A percentile compares a stretch with the other conserved stretches of the same genome.
Evolutionary conservation across 108 stramenopile species (phyloP).

Genomic region (Bacterosira constricta): DNA sequence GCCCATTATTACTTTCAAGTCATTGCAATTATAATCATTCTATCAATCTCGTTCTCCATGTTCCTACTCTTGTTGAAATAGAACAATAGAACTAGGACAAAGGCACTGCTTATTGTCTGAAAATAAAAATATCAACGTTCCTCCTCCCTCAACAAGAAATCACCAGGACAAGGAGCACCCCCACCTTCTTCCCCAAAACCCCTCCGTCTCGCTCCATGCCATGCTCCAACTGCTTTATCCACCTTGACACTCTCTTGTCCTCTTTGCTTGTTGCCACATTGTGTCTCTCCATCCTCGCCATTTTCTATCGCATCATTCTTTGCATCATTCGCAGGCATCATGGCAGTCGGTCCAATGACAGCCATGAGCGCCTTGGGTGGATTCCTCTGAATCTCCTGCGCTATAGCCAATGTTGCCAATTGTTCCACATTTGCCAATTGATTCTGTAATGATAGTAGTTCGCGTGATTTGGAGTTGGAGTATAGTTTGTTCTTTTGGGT

Average conservation of each 20-base stretch:
- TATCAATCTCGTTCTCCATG: too few relatives aligned
- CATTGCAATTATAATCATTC: too few relatives aligned
- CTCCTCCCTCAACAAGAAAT: conserved; percentile 74
- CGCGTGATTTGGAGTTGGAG: conserved; percentile 9
- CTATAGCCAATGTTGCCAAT: conserved; percentile 65
- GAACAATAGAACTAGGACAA: too few relatives aligned
- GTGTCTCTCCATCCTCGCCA: neutral
- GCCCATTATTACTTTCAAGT: too few relatives aligned
- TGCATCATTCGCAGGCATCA: neutral
- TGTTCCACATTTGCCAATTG: conserved; percentile 62
- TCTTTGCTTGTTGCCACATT: neutral
- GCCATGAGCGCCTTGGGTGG: conserved; percentile 90
- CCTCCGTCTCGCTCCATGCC: conserved; percentile 64
- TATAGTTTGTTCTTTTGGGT: conserved; percentile 40
- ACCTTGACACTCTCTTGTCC: conserved; percentile 25
- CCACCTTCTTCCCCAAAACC: conserved; percentile 76
- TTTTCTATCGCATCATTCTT: neutral
- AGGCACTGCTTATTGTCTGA: too few relatives aligned
- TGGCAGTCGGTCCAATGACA: conserved; percentile 60
- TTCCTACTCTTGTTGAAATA: too few relatives aligned
- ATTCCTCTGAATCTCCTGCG: conserved; percentile 63
- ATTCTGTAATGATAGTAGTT: conserved; percentile 45
- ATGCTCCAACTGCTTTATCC: conserved; percentile 50
- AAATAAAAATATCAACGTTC: conserved; percentile 35
- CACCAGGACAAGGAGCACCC: conserved; percentile 87